Evolutionary conservation across 495 filamentous ascomycete species (phyloP).

Genomic region (Aspergillus avenaceus): DNA sequence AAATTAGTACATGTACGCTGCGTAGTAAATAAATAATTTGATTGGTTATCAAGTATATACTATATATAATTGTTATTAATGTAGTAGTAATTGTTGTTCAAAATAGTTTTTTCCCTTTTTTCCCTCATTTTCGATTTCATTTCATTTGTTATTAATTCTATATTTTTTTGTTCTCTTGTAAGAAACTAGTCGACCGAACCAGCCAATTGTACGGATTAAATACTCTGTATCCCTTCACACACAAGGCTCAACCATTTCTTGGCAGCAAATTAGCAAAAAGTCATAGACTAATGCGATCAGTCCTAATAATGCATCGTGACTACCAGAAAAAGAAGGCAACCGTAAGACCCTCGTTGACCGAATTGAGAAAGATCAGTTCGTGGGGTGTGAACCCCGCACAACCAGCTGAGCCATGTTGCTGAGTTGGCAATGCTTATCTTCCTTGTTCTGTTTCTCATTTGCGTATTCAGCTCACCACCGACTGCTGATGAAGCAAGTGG

Average conservation of each 20-base stretch:
- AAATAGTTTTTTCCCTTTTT: no score
- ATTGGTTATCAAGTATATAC: neutral
- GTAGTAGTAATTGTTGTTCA: no score
- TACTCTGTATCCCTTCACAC: neutral
- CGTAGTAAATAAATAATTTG: neutral
- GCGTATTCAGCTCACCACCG: neutral
- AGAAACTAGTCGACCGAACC: no score
- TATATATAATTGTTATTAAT: no score
- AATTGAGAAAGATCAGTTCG: neutral
- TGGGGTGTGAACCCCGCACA: conserved; percentile 19
- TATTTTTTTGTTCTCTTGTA: no score
- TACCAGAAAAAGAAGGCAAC: neutral
- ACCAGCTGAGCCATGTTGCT: conserved; percentile 16
- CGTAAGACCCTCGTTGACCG: neutral
- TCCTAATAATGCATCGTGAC: neutral
- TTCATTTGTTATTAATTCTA: no score
- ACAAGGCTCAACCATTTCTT: neutral
- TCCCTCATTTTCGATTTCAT: no score
- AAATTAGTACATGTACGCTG: neutral
- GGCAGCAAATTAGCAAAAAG: neutral
- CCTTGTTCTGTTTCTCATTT: neutral
- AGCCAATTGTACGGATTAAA: neutral
- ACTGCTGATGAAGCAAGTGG: neutral
- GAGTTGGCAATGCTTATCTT: conserved; percentile 8
- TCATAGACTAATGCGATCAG: neutral